Evolutionary conservation across 805 yeast genomes (phyloP), one percentile per base, ranked within the genome.

Genomic region (Lachancea mirantina): DNA sequence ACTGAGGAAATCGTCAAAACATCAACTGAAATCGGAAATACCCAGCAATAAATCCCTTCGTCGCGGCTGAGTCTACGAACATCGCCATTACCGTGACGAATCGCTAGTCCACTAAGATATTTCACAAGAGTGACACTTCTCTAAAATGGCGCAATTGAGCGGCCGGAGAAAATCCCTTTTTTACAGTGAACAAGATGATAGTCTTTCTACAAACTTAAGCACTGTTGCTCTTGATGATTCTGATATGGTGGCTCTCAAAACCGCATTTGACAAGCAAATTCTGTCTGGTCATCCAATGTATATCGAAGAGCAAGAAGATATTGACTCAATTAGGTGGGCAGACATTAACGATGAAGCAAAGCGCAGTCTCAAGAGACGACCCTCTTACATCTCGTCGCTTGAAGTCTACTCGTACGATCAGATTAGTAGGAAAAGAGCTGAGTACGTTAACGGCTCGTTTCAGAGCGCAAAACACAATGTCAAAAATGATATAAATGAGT

Each of bases 401-500:
- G 27, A 19, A 6, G 14, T 13, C 8, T 15, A 17, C 4, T 46
- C 47, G 6, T 35, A 60, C 20, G 33, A 33, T 1, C 17, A 32
- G 7, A 26, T 50, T 8, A 25, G 79, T 30, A 70, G 68, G 8
- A 47, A 78, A 33, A 70, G 96, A 43, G 78, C 72, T 43, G 74
- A 73, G 45, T 88, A 85, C 57, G 70, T 78, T 49, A 45, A 49
- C 3, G 40, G 70, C 2, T 83, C 95, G 1, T 40, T 70, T 17
- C 97, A 88, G 57, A 67, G 76, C 40, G 77, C 75, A 23, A 43
- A 52, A 24, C 74, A 74, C 34, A 87, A 89, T 55, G 94, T 95
- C 3, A 77, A 84, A 47, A 80, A 87, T 57, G 58, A 56, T 23
- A 52, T 62, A 4, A 61, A 60, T 9, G 58, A 52, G 18, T 87